Evolutionary conservation across 805 yeast species (phyloP).

Genomic region (Henningerozyma blattae): DNA sequence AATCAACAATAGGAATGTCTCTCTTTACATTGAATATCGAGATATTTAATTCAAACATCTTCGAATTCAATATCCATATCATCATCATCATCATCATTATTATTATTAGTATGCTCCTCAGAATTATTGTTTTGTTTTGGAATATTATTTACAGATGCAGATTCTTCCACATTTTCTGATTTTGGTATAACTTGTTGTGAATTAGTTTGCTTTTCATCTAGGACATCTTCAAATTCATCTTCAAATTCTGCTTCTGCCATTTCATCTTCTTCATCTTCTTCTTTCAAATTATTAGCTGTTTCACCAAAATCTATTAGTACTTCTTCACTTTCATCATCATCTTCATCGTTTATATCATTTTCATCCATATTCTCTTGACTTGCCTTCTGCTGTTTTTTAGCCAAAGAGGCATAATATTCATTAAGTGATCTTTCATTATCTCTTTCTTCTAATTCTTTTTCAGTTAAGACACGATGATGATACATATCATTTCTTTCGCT

Average conservation of each 20-base stretch:
- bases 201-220: slow-evolving; percentile 6
- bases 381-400: slow-evolving; percentile 48
- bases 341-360: slow-evolving; percentile 34
- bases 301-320: slow-evolving; percentile 32
- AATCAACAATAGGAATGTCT: too few relatives aligned
- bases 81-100: slow-evolving; percentile 17
- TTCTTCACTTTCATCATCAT: slow-evolving; percentile 37
- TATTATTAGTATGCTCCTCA: too few relatives aligned
- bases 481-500: slow-evolving; percentile 3
- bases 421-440: slow-evolving; percentile 63
- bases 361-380: slow-evolving; percentile 44
- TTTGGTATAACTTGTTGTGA: slow-evolving; percentile 4
- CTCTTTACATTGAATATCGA: too few relatives aligned
- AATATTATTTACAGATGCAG: slow-evolving; percentile 1
- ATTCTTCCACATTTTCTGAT: slow-evolving; percentile 1
- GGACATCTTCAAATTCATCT: slow-evolving; percentile 10
- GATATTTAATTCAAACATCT: too few relatives aligned
- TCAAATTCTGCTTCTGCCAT: slow-evolving; percentile 3
- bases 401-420: slow-evolving; percentile 69
- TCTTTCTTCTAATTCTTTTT: slow-evolving; percentile 38
- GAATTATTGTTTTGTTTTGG: slow-evolving; percentile 1
- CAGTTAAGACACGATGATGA: slow-evolving; percentile 15
- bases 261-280: slow-evolving; percentile 10
- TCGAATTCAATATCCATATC: slow-evolving; percentile 26
- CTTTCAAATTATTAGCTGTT: slow-evolving; percentile 19